These are phyloP conservation scores for Kondoa subrosea DNA, from an alignment of 768 basidiomycete genomes.

Conservation along the genomic window DNA sequence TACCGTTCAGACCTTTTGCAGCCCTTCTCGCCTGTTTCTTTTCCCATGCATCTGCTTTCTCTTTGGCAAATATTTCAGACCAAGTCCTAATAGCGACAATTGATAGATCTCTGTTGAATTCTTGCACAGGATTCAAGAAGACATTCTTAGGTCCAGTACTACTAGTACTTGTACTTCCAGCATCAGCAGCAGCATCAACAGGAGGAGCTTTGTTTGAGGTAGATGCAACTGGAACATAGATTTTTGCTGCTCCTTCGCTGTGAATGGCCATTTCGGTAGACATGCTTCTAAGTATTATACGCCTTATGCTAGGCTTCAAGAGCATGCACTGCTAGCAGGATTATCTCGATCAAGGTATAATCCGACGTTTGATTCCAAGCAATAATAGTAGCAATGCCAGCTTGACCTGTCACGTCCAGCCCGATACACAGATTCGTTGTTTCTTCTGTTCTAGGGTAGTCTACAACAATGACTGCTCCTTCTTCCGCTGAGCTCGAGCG, in stretches of 20 bases:
- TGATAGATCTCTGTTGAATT: slow-evolving; percentile 90
- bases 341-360: not conserved
- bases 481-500: not conserved
- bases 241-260: slow-evolving; percentile 1
- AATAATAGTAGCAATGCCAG: not conserved
- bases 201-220: not conserved
- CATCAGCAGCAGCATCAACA: too few relatives aligned
- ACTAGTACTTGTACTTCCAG: not conserved
- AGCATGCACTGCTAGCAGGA: not conserved
- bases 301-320: not conserved
- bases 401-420: too few relatives aligned
- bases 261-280: not conserved
- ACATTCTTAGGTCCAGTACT: slow-evolving; percentile 53
- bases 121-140: slow-evolving; percentile 92
- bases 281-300: not conserved
- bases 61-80: slow-evolving; percentile 53
- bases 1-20: slow-evolving; percentile 25
- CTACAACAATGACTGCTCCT: not conserved
- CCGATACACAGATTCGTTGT: too few relatives aligned
- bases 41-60: slow-evolving; percentile 49
- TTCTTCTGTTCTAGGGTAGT: not conserved
- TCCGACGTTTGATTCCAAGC: not conserved
- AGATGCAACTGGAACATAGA: not conserved
- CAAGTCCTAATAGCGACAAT: slow-evolving; percentile 79
- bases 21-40: slow-evolving; percentile 39